Evolutionary conservation across 441 rosid species (phyloP).

Genomic region (Pelargonium fulgidum): DNA sequence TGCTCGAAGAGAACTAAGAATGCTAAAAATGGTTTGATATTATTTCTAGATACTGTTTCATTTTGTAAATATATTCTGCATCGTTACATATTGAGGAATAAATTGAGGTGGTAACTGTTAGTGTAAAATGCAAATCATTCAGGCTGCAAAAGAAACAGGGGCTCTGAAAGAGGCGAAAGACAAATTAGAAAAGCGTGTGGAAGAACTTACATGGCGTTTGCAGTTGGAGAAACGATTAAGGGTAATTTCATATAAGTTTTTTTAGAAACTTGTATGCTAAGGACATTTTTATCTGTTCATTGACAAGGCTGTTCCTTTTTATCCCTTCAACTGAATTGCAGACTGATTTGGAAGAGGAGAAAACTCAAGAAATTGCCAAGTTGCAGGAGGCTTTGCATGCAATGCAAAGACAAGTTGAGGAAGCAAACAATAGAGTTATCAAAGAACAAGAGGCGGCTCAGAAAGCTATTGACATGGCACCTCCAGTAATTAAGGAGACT

Average conservation of each 20-base stretch:
- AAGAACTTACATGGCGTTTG: slow-evolving; percentile 15
- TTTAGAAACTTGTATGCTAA: not conserved
- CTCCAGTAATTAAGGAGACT: slow-evolving; percentile 27
- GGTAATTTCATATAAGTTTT: slow-evolving; percentile 6
- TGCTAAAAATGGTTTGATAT: slow-evolving; percentile 36
- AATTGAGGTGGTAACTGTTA: too few relatives aligned
- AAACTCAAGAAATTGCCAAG: slow-evolving; percentile 25
- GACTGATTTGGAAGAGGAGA: slow-evolving; percentile 14
- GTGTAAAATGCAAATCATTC: not conserved
- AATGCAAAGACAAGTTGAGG: slow-evolving; percentile 12
- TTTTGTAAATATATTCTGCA: too few relatives aligned
- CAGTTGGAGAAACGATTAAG: slow-evolving; percentile 11
- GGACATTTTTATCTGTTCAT: not conserved
- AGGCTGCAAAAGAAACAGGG: slow-evolving; percentile 15
- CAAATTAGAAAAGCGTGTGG: slow-evolving; percentile 16
- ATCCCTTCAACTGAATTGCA: slow-evolving; percentile 1
- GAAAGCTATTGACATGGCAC: slow-evolving; percentile 27
- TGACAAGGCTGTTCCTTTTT: not conserved
- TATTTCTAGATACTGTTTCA: too few relatives aligned
- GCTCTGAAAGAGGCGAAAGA: slow-evolving; percentile 4
- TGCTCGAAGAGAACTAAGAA: slow-evolving; percentile 31
- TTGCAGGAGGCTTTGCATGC: slow-evolving; percentile 25
- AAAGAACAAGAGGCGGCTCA: slow-evolving; percentile 32
- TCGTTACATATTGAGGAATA: too few relatives aligned
- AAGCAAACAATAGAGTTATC: slow-evolving; percentile 27